Conservation (phyloP, 805 yeast genomes). For the Debaryomyces tyrocola region DNA sequence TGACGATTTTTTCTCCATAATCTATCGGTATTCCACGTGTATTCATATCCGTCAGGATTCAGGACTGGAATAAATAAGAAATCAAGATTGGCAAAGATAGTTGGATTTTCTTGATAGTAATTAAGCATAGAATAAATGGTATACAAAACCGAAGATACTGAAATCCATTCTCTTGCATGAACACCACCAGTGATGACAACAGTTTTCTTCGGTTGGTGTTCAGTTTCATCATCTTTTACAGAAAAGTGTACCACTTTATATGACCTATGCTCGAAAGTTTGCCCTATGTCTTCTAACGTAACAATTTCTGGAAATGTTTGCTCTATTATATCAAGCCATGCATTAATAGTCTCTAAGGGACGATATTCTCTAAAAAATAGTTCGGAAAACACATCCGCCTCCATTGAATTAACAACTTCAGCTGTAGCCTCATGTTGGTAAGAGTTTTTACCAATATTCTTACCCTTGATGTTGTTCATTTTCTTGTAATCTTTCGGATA, state of each 20-base stretch:
- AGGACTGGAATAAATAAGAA: constrained; percentile 78
- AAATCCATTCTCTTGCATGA: constrained; percentile 91
- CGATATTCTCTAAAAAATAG: constrained; percentile 71
- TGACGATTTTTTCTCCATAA: constrained; percentile 91
- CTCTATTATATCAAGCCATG: constrained; percentile 66
- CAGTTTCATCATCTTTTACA: constrained; percentile 39
- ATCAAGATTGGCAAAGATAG: constrained; percentile 58
- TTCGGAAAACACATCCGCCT: constrained; percentile 34
- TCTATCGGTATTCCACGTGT: constrained; percentile 77
- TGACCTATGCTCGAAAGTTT: constrained; percentile 72
- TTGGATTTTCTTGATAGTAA: constrained; percentile 29
- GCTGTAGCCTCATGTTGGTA: constrained; percentile 14
- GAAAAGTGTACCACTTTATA: constrained; percentile 67
- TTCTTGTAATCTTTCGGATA: constrained; percentile 35
- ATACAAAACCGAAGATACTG: constrained; percentile 68
- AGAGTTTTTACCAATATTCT: background rate
- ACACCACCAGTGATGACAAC: constrained; percentile 80
- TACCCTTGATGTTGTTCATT: constrained; percentile 2
- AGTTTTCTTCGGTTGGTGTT: constrained; percentile 49
- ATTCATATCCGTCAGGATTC: constrained; percentile 90
- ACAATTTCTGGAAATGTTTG: constrained; percentile 65
- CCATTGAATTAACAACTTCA: constrained; percentile 11
- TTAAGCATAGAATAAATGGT: constrained; percentile 40
- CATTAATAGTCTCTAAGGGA: constrained; percentile 63
- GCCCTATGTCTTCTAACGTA: constrained; percentile 67